Conservation (phyloP, 805 yeast genomes). For the Saturnispora sanitii region DNA sequence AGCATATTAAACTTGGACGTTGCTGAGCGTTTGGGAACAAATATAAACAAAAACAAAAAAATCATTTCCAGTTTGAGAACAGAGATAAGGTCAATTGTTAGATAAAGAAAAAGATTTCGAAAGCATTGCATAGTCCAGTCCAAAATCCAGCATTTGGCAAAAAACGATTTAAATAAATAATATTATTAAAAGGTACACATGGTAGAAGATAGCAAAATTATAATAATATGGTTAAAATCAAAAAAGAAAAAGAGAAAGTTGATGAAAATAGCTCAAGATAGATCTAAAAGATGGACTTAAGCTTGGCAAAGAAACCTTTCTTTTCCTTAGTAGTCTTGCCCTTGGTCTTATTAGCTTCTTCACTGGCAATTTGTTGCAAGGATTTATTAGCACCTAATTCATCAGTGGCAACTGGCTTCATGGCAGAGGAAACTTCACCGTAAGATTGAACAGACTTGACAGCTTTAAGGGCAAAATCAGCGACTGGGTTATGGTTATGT, state of each 20-base stretch:
- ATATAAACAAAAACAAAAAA: neutral
- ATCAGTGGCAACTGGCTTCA: slow-evolving; percentile 7
- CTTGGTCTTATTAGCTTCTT: neutral
- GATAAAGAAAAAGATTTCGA: neutral
- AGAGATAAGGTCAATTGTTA: neutral
- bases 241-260: neutral
- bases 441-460: slow-evolving; percentile 8
- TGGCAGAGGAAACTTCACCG: slow-evolving; percentile 8
- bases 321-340: slow-evolving; percentile 5
- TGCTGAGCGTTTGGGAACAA: neutral
- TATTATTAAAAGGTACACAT: neutral
- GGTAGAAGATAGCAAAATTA: neutral
- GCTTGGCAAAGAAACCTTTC: slow-evolving; percentile 8
- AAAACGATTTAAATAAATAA: neutral
- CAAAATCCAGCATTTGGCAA: too few relatives aligned
- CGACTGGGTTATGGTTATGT: neutral
- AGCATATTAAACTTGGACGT: neutral
- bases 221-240: neutral
- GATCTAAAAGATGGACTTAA: slow-evolving; percentile 5
- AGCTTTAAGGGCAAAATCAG: slow-evolving; percentile 5
- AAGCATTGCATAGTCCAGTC: neutral
- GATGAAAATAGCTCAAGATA: slow-evolving; percentile 1
- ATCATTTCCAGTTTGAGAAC: neutral
- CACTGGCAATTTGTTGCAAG: slow-evolving; percentile 6
- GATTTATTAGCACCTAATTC: slow-evolving; percentile 7